phyloP scores from a whole-genome alignment of 352 stramenopile species.

The Phytopythium litorale region DNA sequence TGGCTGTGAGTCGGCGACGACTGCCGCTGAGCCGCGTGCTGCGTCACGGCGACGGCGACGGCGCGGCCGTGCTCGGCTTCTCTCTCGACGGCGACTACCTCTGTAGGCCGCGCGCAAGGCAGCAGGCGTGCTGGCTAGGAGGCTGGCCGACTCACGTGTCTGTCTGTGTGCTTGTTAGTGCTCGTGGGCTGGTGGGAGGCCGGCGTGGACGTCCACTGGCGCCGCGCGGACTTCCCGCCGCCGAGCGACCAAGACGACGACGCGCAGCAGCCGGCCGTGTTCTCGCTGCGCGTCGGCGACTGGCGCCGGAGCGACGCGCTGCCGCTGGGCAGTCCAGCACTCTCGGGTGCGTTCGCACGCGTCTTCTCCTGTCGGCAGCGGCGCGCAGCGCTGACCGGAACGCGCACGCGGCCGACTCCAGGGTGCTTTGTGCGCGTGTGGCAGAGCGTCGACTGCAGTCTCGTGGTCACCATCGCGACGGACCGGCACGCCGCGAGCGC shows the following conservation, averaged over 20 bases:
- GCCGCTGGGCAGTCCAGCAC: neutral
- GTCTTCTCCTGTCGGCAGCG: neutral
- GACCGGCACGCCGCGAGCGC: slow-evolving; percentile 15
- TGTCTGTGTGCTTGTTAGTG: slow-evolving; percentile 20
- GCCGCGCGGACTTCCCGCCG: slow-evolving; percentile 18
- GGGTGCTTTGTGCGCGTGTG: slow-evolving; percentile 33
- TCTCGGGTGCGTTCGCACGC: neutral
- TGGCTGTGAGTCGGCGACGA: slow-evolving; percentile 9
- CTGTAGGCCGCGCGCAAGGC: slow-evolving; percentile 13
- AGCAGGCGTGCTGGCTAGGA: neutral
- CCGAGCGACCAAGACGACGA: slow-evolving; percentile 8
- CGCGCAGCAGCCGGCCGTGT: slow-evolving; percentile 1
- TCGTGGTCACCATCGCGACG: slow-evolving; percentile 42
- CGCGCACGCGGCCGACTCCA: neutral
- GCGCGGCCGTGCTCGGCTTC: slow-evolving; percentile 59
- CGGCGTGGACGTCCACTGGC: slow-evolving; percentile 49
- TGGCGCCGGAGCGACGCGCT: neutral
- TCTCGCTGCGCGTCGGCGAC: slow-evolving; percentile 20
- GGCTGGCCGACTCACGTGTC: neutral
- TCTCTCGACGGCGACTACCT: slow-evolving; percentile 63
- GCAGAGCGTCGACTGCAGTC: slow-evolving; percentile 44
- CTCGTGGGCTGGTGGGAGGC: slow-evolving; percentile 39
- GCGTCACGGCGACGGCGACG: slow-evolving; percentile 22
- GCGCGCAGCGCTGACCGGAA: neutral
- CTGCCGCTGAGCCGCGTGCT: slow-evolving; percentile 31